These are phyloP conservation scores for Sphenostylis stenocarpa DNA, from an alignment of 306 rosid species.

Conservation along the genomic window DNA sequence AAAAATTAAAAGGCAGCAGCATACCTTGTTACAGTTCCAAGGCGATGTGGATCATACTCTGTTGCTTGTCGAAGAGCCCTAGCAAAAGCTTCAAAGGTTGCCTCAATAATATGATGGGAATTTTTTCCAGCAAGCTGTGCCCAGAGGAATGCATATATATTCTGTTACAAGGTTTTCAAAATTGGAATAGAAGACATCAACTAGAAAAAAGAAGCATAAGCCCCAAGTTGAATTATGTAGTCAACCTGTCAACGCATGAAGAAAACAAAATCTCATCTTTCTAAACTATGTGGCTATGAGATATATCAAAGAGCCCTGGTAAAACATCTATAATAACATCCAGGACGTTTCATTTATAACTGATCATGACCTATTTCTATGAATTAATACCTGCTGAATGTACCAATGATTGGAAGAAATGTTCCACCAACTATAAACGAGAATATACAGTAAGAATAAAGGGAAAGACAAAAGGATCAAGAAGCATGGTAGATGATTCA, in stretches of 20 bases:
- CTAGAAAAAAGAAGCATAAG: slow-evolving; percentile 11
- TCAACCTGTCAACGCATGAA: neutral
- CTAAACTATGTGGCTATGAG: neutral
- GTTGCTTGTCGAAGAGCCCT: slow-evolving; percentile 96
- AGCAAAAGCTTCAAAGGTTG: slow-evolving; percentile 97
- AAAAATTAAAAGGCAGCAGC: neutral
- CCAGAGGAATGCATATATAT: slow-evolving; percentile 31
- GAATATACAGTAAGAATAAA: slow-evolving; percentile 13
- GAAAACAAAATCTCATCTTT: slow-evolving; percentile 11
- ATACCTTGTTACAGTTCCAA: slow-evolving; percentile 83
- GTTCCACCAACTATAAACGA: slow-evolving; percentile 96
- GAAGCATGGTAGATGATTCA: neutral
- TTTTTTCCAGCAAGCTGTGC: slow-evolving; percentile 81
- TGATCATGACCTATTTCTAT: neutral
- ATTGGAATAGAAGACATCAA: slow-evolving; percentile 18
- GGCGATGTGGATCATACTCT: slow-evolving; percentile 78
- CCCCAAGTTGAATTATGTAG: slow-evolving; percentile 4
- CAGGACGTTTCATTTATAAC: neutral
- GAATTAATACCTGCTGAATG: slow-evolving; percentile 75
- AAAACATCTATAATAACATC: neutral
- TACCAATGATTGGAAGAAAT: slow-evolving; percentile 94
- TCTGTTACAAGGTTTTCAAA: slow-evolving; percentile 15
- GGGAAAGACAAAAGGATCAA: neutral
- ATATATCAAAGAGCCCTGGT: neutral
- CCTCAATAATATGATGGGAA: slow-evolving; percentile 96